phyloP scores from a whole-genome alignment of 495 filamentous ascomycete genomes.

The Cercophora newfieldiana region DNA sequence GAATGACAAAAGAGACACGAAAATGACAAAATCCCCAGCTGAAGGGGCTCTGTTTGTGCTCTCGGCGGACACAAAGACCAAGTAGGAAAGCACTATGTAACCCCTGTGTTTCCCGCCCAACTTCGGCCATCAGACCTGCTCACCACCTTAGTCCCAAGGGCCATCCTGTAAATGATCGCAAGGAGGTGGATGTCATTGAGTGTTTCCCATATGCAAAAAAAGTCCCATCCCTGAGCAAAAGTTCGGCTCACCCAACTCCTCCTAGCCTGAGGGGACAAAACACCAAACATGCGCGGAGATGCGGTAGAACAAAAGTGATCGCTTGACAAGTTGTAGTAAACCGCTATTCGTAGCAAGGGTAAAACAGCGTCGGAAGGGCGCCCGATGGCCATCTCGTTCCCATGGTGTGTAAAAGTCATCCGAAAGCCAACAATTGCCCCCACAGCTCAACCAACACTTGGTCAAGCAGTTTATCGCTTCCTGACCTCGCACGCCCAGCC shows the following conservation, averaged over 20 bases:
- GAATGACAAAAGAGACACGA: neutral
- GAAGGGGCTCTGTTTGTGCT: neutral
- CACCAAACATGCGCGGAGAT: neutral
- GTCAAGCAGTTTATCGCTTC: constrained; percentile 58
- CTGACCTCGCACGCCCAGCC: constrained; percentile 92
- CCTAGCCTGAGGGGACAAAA: neutral
- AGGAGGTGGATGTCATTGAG: neutral
- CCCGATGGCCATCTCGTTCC: neutral
- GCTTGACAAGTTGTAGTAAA: neutral
- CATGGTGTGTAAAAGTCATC: neutral
- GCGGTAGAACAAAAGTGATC: neutral
- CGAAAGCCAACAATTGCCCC: neutral
- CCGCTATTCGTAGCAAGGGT: neutral
- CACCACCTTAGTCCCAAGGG: neutral
- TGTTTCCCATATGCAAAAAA: neutral
- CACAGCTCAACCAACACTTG: neutral
- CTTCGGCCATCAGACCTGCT: neutral
- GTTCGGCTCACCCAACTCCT: neutral
- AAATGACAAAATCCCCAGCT: neutral
- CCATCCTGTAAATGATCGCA: neutral
- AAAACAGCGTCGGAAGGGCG: neutral
- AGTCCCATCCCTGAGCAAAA: neutral
- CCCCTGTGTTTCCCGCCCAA: neutral
- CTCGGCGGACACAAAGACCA: neutral
- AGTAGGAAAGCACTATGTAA: neutral